Percentiles rank a stretch among this genome's conserved stretches.
phyloP scores from a whole-genome alignment of 371 early-diverging fungal genomes.

The Mucor indicus region DNA sequence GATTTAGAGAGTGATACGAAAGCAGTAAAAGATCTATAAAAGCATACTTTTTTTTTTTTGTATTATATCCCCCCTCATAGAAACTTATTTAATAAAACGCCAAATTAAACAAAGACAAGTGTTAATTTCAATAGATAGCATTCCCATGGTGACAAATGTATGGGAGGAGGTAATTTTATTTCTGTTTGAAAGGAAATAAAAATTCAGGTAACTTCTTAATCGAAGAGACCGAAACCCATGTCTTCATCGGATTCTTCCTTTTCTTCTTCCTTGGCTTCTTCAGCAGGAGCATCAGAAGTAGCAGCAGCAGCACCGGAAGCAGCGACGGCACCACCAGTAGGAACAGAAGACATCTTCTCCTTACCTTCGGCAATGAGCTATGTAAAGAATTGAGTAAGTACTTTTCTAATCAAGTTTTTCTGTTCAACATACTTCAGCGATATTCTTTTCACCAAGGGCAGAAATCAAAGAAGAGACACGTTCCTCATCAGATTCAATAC shows the following conservation, averaged over 20 bases:
- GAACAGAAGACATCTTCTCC: constrained; percentile 91
- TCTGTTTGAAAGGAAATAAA: no score
- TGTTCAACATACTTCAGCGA: constrained; percentile 60
- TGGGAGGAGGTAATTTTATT: no score
- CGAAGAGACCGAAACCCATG: constrained; percentile 79
- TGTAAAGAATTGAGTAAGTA: neutral
- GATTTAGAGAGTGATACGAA: constrained; percentile 14
- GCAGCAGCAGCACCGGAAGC: constrained; percentile 58
- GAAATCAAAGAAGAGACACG: constrained; percentile 76
- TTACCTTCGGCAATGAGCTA: constrained; percentile 87
- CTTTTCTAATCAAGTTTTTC: neutral
- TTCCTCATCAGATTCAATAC: constrained; percentile 85
- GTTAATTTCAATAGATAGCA: no score
- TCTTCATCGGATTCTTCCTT: constrained; percentile 93
- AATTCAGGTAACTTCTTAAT: constrained; percentile 21
- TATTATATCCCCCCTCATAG: neutral
- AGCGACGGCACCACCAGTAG: constrained; percentile 84
- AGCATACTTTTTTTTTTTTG: neutral
- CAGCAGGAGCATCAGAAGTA: constrained; percentile 49
- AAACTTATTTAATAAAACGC: no score
- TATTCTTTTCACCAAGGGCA: constrained; percentile 86
- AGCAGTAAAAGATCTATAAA: constrained; percentile 21
- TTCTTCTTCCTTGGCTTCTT: constrained; percentile 68
- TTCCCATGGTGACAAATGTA: no score
- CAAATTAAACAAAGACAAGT: no score